Evolutionary conservation across 1,284 basidiomycete species (phyloP), one percentile per base, ranked within the genome.

Genomic region (Mrakiaceae sp.): DNA sequence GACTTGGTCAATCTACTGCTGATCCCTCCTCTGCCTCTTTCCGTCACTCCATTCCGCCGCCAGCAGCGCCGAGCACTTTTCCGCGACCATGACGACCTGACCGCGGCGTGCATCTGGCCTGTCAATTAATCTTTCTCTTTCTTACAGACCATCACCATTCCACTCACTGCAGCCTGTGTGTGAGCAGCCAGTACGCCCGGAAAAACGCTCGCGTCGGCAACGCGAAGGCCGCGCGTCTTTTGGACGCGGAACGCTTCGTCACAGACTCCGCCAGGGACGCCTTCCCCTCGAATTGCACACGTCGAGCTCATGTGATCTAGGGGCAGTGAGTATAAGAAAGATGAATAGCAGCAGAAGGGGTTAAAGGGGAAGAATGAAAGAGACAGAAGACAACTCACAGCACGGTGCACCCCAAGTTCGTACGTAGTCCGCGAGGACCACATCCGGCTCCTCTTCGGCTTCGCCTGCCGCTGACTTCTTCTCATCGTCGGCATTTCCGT

Each of bases 301-400:
- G 65, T 66, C 14, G 65, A 66, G 9, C 57, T 63, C 61, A 63
- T 59, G 51, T 66, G 65, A n/a, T 66, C 64, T 66, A 12, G 8
- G 10, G 12, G 11, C 8, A 3, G 44, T 6, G 5, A 39, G 16
- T 0, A n/a, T 9, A 54, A 42, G 53, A n/a, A 39, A 10, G 44
- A 49, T 4, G 11, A 51, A 42, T 5, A 57, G 16, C 9, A 27
- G 9, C 4, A 43, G 14, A 43, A 44, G 54, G 3, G 14, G 42
- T 14, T 40, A 47, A 46, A 4, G 14, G 50, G 40, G 46, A 52
- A n/a, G 16, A 51, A n/a, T 40, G 48, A n/a, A 7, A n/a, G 43
- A 52, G 48, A 52, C 16, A 51, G 9, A 47, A 49, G 27, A 27
- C 27, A 27, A 58, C 60, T 62, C 9, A 66, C 64, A 66, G 49